Percentiles rank a stretch among this genome's conserved stretches.
Evolutionary conservation across 2,329 filamentous ascomycete genomes (phyloP).

Genomic region (Diaporthe aspalathi): DNA sequence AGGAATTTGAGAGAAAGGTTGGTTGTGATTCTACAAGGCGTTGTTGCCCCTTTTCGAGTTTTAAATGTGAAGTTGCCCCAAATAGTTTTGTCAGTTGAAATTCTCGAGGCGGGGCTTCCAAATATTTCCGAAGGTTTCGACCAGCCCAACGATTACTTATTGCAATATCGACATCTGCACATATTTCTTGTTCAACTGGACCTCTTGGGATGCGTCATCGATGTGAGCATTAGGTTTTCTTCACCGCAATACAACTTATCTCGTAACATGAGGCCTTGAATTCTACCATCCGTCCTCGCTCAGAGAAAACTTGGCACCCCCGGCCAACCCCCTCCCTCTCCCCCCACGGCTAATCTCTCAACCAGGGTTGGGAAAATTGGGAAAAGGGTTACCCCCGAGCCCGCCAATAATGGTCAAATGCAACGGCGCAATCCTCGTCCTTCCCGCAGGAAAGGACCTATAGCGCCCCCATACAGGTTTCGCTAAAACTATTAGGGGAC

Average conservation of each 20-base stretch:
- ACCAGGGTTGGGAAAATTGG: too few species aligned
- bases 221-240: background rate
- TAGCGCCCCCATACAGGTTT: too few species aligned
- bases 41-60: too few species aligned
- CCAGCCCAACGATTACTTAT: background rate
- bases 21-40: too few species aligned
- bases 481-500: too few species aligned
- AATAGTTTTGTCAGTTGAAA: constrained; percentile 1
- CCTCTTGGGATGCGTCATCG: background rate
- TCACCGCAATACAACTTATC: background rate
- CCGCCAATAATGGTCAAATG: too few species aligned
- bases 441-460: too few species aligned
- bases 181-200: background rate
- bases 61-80: background rate
- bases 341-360: too few species aligned
- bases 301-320: too few species aligned
- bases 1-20: background rate
- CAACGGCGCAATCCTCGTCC: too few species aligned
- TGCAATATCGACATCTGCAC: background rate
- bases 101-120: constrained; percentile 37
- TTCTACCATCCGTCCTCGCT: background rate
- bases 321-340: too few species aligned
- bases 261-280: background rate
- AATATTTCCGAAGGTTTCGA: constrained; percentile 21
- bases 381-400: too few species aligned